Percentiles rank a stretch among this genome's conserved stretches.
phyloP scores from a whole-genome alignment of 2,329 filamentous ascomycete genomes.

The Exophiala bonariae region DNA sequence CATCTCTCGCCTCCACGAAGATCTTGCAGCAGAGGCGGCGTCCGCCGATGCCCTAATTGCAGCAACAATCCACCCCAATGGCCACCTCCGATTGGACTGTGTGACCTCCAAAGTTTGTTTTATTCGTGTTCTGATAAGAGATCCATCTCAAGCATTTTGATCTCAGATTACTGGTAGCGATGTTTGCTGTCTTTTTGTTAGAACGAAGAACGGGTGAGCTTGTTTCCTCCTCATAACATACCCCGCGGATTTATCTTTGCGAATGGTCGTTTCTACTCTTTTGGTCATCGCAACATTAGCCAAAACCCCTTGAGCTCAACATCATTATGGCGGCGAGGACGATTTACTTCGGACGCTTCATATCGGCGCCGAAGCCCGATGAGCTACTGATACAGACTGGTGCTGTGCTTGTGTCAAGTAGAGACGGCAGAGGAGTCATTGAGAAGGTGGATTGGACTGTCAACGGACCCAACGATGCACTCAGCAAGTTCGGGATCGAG shows the following conservation, averaged over 20 bases:
- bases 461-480: slow-evolving; percentile 18
- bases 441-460: slow-evolving; percentile 26
- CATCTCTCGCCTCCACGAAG: background rate
- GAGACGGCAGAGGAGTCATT: slow-evolving; percentile 23
- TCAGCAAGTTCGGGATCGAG: slow-evolving; percentile 22
- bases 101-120: slow-evolving; percentile 7
- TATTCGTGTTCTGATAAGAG: slow-evolving; percentile 21
- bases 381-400: slow-evolving; percentile 24
- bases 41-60: slow-evolving; percentile 12
- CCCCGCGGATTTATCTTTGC: too few species aligned
- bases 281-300: too few species aligned
- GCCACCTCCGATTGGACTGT: slow-evolving; percentile 14
- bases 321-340: slow-evolving; percentile 13
- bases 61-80: background rate
- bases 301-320: too few species aligned
- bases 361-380: slow-evolving; percentile 25
- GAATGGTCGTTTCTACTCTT: too few species aligned
- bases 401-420: slow-evolving; percentile 25
- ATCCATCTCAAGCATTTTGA: too few species aligned
- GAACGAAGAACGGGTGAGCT: too few species aligned
- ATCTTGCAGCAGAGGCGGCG: slow-evolving; percentile 8
- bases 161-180: too few species aligned
- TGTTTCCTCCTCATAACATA: too few species aligned
- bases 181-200: background rate
- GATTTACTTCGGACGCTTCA: slow-evolving; percentile 28